phyloP scores from a whole-genome alignment of 495 filamentous ascomycete species.

The Xylaria palmicola region DNA sequence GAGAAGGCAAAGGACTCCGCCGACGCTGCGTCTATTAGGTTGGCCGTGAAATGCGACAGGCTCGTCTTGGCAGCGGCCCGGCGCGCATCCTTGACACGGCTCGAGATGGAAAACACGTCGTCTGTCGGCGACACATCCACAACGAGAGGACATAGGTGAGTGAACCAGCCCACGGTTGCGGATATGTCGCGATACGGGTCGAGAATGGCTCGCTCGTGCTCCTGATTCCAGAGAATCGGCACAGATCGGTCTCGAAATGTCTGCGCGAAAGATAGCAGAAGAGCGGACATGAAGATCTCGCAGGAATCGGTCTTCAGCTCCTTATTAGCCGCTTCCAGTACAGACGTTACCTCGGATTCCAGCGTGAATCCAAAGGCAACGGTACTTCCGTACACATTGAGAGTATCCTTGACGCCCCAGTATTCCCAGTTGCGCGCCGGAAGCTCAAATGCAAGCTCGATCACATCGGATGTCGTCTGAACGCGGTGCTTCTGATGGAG shows the following conservation, averaged over 20 bases:
- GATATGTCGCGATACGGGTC: slow-evolving; percentile 41
- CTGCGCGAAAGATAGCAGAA: slow-evolving; percentile 49
- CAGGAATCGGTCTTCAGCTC: slow-evolving; percentile 46
- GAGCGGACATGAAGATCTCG: slow-evolving; percentile 49
- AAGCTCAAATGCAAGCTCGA: slow-evolving; percentile 31
- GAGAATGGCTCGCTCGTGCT: slow-evolving; percentile 41
- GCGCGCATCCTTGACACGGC: slow-evolving; percentile 41
- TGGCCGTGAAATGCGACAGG: slow-evolving; percentile 42
- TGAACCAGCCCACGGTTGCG: slow-evolving; percentile 53
- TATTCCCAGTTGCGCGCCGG: slow-evolving; percentile 41
- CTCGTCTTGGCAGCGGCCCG: slow-evolving; percentile 42
- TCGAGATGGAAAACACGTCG: slow-evolving; percentile 42
- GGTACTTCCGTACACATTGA: slow-evolving; percentile 47
- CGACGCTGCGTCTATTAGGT: slow-evolving; percentile 28
- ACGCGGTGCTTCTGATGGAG: slow-evolving; percentile 39
- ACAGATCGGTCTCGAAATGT: slow-evolving; percentile 52
- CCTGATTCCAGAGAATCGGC: slow-evolving; percentile 56
- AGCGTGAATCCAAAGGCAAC: slow-evolving; percentile 41
- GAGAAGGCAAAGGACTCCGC: slow-evolving; percentile 41
- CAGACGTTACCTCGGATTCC: slow-evolving; percentile 40
- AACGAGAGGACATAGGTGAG: slow-evolving; percentile 41
- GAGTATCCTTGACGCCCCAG: slow-evolving; percentile 45
- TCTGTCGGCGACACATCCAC: slow-evolving; percentile 34
- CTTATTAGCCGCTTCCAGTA: slow-evolving; percentile 42
- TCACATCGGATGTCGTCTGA: slow-evolving; percentile 22